phyloP scores from a whole-genome alignment of 805 yeast genomes.

The Wickerhamiella bombiphila region DNA sequence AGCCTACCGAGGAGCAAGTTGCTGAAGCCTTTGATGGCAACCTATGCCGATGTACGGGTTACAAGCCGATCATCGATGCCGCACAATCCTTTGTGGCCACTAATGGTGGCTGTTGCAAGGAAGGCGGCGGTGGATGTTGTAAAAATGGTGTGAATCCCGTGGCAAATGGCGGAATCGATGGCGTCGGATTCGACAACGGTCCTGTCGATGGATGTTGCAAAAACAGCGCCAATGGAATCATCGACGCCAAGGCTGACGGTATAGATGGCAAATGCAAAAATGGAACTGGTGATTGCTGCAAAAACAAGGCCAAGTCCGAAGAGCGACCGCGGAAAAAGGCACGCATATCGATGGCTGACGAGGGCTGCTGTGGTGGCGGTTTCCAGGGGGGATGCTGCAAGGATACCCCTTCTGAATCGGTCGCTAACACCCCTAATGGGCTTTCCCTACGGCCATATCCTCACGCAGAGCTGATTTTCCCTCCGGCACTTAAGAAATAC shows the following conservation, averaged over 20 bases:
- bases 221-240: background rate
- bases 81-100: constrained; percentile 27
- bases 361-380: constrained; percentile 6
- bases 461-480: constrained; percentile 30
- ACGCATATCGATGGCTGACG: too few relatives aligned
- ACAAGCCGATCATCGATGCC: constrained; percentile 36
- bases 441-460: constrained; percentile 28
- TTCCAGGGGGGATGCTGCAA: constrained; percentile 11
- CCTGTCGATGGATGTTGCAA: background rate
- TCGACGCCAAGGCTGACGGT: background rate
- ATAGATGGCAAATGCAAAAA: background rate
- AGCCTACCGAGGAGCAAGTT: constrained; percentile 27
- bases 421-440: constrained; percentile 24
- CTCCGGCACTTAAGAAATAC: constrained; percentile 24
- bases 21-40: constrained; percentile 35
- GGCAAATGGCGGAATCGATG: too few relatives aligned
- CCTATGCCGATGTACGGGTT: constrained; percentile 36
- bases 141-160: too few relatives aligned
- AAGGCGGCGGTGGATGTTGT: too few relatives aligned
- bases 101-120: constrained; percentile 3
- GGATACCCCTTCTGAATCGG: constrained; percentile 2
- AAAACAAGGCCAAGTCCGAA: too few relatives aligned
- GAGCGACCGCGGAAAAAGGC: too few relatives aligned
- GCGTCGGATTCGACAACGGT: too few relatives aligned
- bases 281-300: background rate